A percentile compares a stretch with the other conserved stretches of the same genome.
These are phyloP conservation scores for Penicillium roqueforti DNA, from an alignment of 495 filamentous ascomycete species.

Conservation along the genomic window DNA sequence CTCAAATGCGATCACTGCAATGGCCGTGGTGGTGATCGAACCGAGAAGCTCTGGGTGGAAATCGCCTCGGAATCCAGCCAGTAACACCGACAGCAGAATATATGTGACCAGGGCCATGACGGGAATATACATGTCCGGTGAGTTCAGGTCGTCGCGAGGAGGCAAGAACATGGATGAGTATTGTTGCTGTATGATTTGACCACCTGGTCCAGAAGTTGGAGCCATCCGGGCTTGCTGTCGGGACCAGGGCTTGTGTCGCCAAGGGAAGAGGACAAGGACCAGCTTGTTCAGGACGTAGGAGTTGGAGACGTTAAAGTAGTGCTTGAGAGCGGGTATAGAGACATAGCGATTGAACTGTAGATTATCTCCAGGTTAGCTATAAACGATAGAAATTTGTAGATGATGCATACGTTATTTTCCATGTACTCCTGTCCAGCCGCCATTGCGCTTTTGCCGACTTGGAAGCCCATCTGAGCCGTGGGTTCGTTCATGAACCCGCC, in stretches of 20 bases:
- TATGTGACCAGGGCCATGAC: conserved; percentile 87
- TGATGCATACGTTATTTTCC: conserved; percentile 72
- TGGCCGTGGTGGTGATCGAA: conserved; percentile 76
- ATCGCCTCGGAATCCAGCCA: conserved; percentile 85
- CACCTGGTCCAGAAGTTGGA: conserved; percentile 54
- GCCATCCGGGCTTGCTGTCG: conserved; percentile 58
- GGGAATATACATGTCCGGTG: conserved; percentile 98
- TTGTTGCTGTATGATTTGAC: conserved; percentile 52
- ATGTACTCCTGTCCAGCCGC: conserved; percentile 85
- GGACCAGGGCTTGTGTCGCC: conserved; percentile 96
- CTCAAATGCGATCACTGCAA: conserved; percentile 78
- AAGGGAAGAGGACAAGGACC: conserved; percentile 89
- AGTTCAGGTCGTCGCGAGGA: conserved; percentile 95
- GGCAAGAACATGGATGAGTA: conserved; percentile 84
- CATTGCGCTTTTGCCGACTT: conserved; percentile 88
- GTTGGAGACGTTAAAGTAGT: conserved; percentile 97
- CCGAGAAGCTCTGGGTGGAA: conserved; percentile 95
- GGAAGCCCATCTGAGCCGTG: conserved; percentile 92
- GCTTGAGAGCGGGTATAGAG: conserved; percentile 86
- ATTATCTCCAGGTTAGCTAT: conserved; percentile 13
- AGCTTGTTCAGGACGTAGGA: conserved; percentile 81
- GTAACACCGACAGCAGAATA: conserved; percentile 82
- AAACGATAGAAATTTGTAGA: not conserved
- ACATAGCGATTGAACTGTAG: conserved; percentile 85
- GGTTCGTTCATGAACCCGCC: conserved; percentile 92